Percentiles rank a stretch among this genome's conserved stretches.
Conservation (phyloP, 1,284 basidiomycete species). For the Lentinula novae-zelandiae region DNA sequence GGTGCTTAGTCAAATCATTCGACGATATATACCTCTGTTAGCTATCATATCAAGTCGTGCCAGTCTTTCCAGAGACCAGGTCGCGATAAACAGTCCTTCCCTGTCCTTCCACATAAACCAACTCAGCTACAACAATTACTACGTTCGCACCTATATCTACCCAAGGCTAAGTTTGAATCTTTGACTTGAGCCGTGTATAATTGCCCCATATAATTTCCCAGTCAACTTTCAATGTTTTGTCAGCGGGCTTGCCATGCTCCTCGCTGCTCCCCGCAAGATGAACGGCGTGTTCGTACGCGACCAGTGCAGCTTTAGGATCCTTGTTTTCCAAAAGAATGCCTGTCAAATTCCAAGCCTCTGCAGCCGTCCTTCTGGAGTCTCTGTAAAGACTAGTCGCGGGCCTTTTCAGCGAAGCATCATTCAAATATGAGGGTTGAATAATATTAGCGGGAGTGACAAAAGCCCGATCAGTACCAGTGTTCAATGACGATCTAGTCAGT, state of each 20-base stretch:
- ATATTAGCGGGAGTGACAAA: slow-evolving; percentile 31
- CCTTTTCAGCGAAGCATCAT: slow-evolving; percentile 46
- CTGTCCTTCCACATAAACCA: no score
- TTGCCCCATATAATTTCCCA: slow-evolving; percentile 47
- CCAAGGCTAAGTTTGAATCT: background rate
- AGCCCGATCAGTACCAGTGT: slow-evolving; percentile 12
- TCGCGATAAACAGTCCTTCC: no score
- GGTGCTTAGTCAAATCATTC: no score
- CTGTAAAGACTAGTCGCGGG: slow-evolving; percentile 60
- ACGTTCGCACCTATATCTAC: background rate
- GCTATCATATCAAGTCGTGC: no score
- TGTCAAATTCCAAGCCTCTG: slow-evolving; percentile 59
- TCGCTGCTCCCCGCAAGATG: slow-evolving; percentile 50
- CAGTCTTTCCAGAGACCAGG: no score
- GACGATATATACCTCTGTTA: no score
- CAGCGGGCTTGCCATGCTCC: slow-evolving; percentile 38
- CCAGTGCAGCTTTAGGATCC: slow-evolving; percentile 31
- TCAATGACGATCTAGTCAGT: slow-evolving; percentile 47
- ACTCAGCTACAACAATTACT: no score
- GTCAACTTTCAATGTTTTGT: slow-evolving; percentile 51
- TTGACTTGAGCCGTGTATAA: slow-evolving; percentile 25
- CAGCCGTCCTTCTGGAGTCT: slow-evolving; percentile 66
- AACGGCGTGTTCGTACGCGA: slow-evolving; percentile 38
- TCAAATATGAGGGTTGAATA: slow-evolving; percentile 35
- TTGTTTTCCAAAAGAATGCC: slow-evolving; percentile 38